Base-by-base conservation (phyloP, 108 stramenopile species). In the Chaetoceros muelleri region DNA sequence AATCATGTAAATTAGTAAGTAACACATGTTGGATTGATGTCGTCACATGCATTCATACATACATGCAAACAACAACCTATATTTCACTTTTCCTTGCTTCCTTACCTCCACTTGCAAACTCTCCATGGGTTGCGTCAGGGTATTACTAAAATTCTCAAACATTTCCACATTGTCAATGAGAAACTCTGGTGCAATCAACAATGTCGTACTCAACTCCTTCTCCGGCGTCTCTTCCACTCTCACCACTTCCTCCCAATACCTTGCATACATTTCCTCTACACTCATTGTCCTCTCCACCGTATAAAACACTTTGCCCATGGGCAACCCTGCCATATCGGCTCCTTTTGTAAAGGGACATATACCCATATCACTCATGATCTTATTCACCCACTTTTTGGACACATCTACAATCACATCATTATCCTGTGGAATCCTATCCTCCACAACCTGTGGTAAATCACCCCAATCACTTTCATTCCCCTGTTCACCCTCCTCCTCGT, bases 301-400 rank as follows among this genome's bases (percentile, higher is more conserved):
- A 69, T 98, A 98, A 51, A 72, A 78, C 7, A 98, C 88, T 3
- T 76, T 74, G 25, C 96, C 96, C 27, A 92, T 49, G 0, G 96
- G 96, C 27, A 98, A 69, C 20, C 96, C 96, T 25, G 88, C 87
- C 47, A 62, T 55, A 3, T 85, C 70, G 1, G 93, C 74, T 25
- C 73, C 74, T 30, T 72, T 74, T 10, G 93, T 88, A 70, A 98
- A 98, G 7, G 96, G 96, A 67, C 96, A 98, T 10, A 98, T 70
- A 1, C 94, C 95, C 85, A 96, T 72, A 60, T 87, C 91, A 10
- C 88, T 72, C 71, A 95, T 93, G 57, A 98, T 85, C 20, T 74
- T 77, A 2, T 63, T 56, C 8, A 87, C 85, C 91, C 91, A 93
- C 23, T 47, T 46, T 58, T 88, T 88, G 30, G 72, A 61, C 5